These are phyloP conservation scores for Boletus smithii DNA, from an alignment of 1,284 basidiomycete species.

Conservation along the genomic window DNA sequence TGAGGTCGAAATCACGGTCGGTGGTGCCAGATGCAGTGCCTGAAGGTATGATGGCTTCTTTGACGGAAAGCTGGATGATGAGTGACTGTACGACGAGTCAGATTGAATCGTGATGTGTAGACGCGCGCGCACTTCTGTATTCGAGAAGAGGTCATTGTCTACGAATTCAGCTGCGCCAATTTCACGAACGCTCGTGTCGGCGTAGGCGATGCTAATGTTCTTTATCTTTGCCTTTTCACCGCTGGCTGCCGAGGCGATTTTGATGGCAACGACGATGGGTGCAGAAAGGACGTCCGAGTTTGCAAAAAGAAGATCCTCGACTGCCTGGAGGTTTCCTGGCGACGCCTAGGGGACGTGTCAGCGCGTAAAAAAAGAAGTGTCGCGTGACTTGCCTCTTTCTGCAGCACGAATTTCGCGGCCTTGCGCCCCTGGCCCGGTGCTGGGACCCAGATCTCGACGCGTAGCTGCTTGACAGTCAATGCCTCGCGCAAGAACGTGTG, in stretches of 20 bases:
- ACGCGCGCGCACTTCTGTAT: conserved; percentile 71
- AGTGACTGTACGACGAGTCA: conserved; percentile 62
- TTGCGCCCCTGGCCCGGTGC: conserved; percentile 75
- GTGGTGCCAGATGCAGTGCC: conserved; percentile 67
- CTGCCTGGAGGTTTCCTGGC: conserved; percentile 90
- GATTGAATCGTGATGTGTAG: neutral
- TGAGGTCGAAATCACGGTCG: conserved; percentile 82
- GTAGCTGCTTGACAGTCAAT: conserved; percentile 85
- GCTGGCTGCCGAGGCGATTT: conserved; percentile 59
- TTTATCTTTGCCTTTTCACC: conserved; percentile 54
- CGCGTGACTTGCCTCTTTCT: conserved; percentile 65
- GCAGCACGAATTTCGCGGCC: conserved; percentile 66
- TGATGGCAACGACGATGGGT: conserved; percentile 90
- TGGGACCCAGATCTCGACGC: conserved; percentile 89
- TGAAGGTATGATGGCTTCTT: conserved; percentile 80
- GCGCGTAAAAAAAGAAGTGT: neutral
- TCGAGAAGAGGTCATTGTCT: conserved; percentile 95
- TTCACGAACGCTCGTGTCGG: conserved; percentile 71
- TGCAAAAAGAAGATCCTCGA: conserved; percentile 91
- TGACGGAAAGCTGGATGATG: conserved; percentile 93
- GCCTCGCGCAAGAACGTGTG: conserved; percentile 88
- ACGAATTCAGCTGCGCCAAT: conserved; percentile 84
- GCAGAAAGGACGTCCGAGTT: conserved; percentile 81
- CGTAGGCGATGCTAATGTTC: conserved; percentile 71
- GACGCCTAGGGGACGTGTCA: conserved; percentile 63